Conservation (phyloP, 176 grass and related monocot genomes). For the Dactylis glomerata region DNA sequence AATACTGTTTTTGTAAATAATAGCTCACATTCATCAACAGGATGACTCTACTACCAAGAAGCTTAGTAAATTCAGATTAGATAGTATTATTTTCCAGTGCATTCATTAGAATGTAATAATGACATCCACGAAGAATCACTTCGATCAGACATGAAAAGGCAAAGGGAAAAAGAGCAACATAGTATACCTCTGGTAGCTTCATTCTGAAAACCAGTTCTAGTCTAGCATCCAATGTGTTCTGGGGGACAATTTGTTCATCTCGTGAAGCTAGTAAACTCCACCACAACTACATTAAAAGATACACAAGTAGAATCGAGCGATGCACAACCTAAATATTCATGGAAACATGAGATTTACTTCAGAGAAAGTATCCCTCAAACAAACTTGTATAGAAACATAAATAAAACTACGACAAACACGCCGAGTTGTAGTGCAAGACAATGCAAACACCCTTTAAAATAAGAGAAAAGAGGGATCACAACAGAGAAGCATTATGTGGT, state of each 20-base stretch:
- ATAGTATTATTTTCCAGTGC: background rate
- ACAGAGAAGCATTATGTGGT: background rate
- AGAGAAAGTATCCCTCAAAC: background rate
- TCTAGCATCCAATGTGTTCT: constrained; percentile 91
- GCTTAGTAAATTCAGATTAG: background rate
- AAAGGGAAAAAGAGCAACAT: background rate
- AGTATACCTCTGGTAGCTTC: constrained; percentile 79
- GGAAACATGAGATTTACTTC: background rate
- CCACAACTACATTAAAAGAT: constrained; percentile 52
- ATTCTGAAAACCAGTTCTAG: constrained; percentile 75
- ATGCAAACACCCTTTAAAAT: background rate
- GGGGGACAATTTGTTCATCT: constrained; percentile 81
- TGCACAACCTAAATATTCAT: too few relatives aligned
- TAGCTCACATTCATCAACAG: background rate
- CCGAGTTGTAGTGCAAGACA: background rate
- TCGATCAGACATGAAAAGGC: background rate
- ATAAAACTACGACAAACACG: background rate
- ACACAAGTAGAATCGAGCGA: background rate
- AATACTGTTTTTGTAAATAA: background rate
- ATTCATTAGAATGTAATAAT: background rate
- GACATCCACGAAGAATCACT: background rate
- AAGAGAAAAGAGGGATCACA: background rate
- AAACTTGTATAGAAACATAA: background rate
- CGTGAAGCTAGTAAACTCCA: constrained; percentile 76
- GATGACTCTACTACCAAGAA: background rate